Conservation (phyloP, 2,329 filamentous ascomycete species). For the Leptographium procerum region DNA sequence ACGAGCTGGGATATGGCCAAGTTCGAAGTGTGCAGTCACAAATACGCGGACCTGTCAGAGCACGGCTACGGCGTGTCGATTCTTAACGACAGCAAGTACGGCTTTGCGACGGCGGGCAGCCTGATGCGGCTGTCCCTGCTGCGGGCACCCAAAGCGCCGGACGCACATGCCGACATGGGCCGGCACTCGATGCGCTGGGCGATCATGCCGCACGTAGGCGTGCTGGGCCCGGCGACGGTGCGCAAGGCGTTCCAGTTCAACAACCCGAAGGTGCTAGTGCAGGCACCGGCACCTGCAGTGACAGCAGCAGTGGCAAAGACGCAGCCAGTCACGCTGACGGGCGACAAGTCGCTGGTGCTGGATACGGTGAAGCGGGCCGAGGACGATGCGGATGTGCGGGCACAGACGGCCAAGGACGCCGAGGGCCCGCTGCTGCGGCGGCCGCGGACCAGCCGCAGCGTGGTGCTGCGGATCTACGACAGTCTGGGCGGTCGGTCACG, state of each 20-base stretch:
- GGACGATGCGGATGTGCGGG: constrained; percentile 64
- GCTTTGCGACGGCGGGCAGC: constrained; percentile 55
- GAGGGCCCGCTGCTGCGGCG: constrained; percentile 30
- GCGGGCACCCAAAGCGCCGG: constrained; percentile 55
- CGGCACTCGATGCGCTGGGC: constrained; percentile 54
- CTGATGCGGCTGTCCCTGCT: constrained; percentile 57
- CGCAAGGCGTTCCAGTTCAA: constrained; percentile 58
- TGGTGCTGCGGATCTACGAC: constrained; percentile 82
- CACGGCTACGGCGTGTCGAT: constrained; percentile 57
- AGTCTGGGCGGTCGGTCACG: constrained; percentile 70
- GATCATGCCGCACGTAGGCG: constrained; percentile 50
- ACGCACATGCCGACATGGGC: constrained; percentile 60
- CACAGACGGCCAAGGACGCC: constrained; percentile 30
- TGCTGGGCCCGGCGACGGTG: constrained; percentile 44
- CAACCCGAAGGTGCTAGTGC: constrained; percentile 36
- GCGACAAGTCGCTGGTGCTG: constrained; percentile 59
- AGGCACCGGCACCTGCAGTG: constrained; percentile 9
- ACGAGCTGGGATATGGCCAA: constrained; percentile 79
- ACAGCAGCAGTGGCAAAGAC: constrained; percentile 23
- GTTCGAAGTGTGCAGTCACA: constrained; percentile 67
- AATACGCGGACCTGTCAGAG: constrained; percentile 62
- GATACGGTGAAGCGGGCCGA: constrained; percentile 92
- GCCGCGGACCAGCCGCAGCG: constrained; percentile 58
- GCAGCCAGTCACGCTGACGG: constrained; percentile 54
- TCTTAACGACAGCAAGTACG: constrained; percentile 60